Evolutionary conservation across 495 filamentous ascomycete species (phyloP), one percentile per base, ranked within the genome.

Genomic region (Neurospora sublineolata): DNA sequence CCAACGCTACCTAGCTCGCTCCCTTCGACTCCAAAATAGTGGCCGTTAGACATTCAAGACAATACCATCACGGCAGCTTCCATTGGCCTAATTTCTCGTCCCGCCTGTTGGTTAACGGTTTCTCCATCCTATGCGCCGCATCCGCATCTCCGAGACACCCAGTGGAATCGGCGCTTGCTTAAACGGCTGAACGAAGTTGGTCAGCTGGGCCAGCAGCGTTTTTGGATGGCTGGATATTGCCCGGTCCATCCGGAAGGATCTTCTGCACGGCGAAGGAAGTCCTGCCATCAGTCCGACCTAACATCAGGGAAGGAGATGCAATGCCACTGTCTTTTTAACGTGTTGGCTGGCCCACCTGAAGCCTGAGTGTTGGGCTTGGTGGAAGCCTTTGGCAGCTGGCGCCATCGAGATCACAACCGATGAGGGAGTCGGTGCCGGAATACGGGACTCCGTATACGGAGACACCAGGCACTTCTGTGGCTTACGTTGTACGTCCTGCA

Each of bases 21-120:
- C 14, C 14, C 23, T 33, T 64, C 14, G 2, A 64, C 14, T 33
- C 27, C 36, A 37, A 14, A 41, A 71, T 73, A 20, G 71, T 68
- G 72, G 60, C 73, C 60, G 73, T 75, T 72, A 36, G 37, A 68
- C 38, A 58, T 36, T 46, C 67, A 39, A 70, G 64, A 72, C 58
- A 68, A 33, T 6, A 11, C n/a, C 40, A 38, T 23, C 67, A 39
- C 41, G 20, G 58, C 60, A 44, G 27, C 68, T 68, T 38, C 60
- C 44, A 74, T 74, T 74, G 68, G 73, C 44, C 52, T 64, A 16
- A 27, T 60, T 33, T 16, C 33, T 33, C 27, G 27, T 64, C 52
- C 27, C 27, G 52, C 30, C 27, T 64, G 52, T 64, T 64, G 52
- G 52, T 36, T 33, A 64, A 64, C 52, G 52, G 52, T 33, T 16